Evolutionary conservation across 2,329 filamentous ascomycete genomes (phyloP).

Genomic region (Aspergillus phoenicis): DNA sequence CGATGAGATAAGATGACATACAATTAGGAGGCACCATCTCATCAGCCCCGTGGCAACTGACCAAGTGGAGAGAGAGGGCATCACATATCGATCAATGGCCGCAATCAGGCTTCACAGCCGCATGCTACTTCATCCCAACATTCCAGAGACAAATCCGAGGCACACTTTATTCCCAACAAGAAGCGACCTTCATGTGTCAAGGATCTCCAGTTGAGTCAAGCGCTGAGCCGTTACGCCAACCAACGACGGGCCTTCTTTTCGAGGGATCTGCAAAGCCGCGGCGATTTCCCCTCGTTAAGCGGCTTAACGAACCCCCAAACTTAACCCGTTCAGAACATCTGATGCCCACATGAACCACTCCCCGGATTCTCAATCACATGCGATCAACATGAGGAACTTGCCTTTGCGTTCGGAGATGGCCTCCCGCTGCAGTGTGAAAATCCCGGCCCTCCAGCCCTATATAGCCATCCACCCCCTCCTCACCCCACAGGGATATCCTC

Average conservation of each 20-base stretch:
- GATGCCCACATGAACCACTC: conserved; percentile 4
- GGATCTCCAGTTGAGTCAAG: conserved; percentile 1
- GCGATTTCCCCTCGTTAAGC: conserved; percentile 5
- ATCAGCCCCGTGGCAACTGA: not conserved
- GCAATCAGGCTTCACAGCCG: not conserved
- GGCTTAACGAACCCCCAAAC: conserved; percentile 1
- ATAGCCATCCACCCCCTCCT: not conserved
- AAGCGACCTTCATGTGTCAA: not conserved
- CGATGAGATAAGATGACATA: too few relatives aligned
- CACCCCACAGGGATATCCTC: not conserved
- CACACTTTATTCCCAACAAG: not conserved
- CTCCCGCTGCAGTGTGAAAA: not conserved
- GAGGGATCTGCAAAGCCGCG: conserved; percentile 20
- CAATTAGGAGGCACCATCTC: not conserved
- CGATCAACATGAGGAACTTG: not conserved
- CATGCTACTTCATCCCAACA: not conserved
- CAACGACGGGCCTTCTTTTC: conserved; percentile 6
- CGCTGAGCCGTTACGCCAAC: not conserved
- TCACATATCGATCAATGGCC: not conserved
- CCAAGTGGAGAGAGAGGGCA: not conserved
- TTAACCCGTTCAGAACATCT: not conserved
- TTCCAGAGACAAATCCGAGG: not conserved
- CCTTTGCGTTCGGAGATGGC: too few relatives aligned
- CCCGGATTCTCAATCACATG: conserved; percentile 1
- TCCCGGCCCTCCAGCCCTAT: not conserved